Evolutionary conservation across 371 early-diverging fungal species (phyloP).

Genomic region (Mortierella sp.): DNA sequence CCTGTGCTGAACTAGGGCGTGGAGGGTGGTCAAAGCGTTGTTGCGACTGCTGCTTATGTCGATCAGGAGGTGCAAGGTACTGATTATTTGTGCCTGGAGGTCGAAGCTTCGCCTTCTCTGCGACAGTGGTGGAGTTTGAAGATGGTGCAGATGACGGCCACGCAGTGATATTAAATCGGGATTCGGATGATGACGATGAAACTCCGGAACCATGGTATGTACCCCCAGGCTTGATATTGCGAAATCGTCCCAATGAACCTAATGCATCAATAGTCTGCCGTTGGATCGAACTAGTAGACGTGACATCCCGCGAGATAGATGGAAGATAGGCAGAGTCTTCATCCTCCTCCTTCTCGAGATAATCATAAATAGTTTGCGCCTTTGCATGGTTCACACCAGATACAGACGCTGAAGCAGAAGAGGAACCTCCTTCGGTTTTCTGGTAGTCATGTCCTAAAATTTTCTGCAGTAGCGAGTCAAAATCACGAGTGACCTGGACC

Average conservation of each 20-base stretch:
- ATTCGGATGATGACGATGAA: not conserved
- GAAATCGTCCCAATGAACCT: not conserved
- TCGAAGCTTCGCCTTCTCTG: not conserved
- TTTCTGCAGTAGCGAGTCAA: slow-evolving; percentile 30
- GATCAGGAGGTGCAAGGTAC: not conserved
- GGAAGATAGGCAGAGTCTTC: slow-evolving; percentile 20
- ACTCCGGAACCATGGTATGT: not conserved
- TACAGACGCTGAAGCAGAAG: not conserved
- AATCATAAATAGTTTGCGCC: slow-evolving; percentile 14
- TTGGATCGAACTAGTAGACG: slow-evolving; percentile 26
- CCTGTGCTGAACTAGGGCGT: not conserved
- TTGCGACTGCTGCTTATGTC: not conserved
- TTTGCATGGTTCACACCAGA: not conserved
- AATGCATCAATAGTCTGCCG: slow-evolving; percentile 1
- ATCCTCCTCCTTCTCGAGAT: slow-evolving; percentile 32
- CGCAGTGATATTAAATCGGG: not conserved
- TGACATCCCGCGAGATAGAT: slow-evolving; percentile 40
- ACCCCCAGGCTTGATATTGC: not conserved
- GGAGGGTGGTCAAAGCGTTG: not conserved
- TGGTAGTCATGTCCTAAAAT: slow-evolving; percentile 17
- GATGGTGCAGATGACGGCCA: not conserved
- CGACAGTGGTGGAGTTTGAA: not conserved
- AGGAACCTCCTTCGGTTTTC: not conserved
- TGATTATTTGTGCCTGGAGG: not conserved
- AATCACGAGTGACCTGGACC: slow-evolving; percentile 21